Percentiles rank a stretch among this genome's conserved stretches.
Evolutionary conservation across 1,139 yeast genomes (phyloP).

Genomic region (Pneumocystis jirovecii): DNA sequence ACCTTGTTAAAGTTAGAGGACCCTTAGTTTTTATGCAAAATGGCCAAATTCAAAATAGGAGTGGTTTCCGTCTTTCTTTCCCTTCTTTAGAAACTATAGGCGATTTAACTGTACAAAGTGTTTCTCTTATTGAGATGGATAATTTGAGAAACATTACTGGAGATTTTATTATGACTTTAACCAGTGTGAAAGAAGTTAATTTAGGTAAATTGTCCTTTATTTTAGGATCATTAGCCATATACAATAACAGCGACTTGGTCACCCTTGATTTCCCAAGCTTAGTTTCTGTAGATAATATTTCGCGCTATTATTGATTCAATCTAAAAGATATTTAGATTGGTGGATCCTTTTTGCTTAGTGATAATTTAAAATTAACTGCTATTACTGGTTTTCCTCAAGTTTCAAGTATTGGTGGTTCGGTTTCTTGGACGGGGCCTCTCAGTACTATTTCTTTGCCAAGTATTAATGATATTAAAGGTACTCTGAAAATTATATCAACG

Average conservation of each 20-base stretch:
- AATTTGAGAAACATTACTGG: constrained; percentile 59
- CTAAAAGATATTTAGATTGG: constrained; percentile 30
- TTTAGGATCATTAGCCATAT: constrained; percentile 71
- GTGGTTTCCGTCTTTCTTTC: constrained; percentile 54
- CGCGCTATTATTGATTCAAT: not conserved
- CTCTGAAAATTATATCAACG: constrained; percentile 62
- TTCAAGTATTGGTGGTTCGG: constrained; percentile 72
- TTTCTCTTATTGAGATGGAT: constrained; percentile 54
- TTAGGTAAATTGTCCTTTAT: constrained; percentile 23
- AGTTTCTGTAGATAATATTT: constrained; percentile 64
- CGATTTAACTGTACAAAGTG: constrained; percentile 69
- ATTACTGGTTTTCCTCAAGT: constrained; percentile 64
- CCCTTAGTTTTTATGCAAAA: not conserved
- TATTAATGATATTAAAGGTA: constrained; percentile 74
- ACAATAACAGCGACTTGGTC: constrained; percentile 57
- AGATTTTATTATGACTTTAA: constrained; percentile 58
- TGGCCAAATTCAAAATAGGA: constrained; percentile 38
- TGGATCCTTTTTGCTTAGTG: constrained; percentile 73
- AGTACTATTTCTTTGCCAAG: constrained; percentile 59
- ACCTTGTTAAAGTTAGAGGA: not conserved
- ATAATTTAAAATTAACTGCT: constrained; percentile 55
- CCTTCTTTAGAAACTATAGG: constrained; percentile 69
- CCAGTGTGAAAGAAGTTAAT: constrained; percentile 40
- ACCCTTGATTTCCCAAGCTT: constrained; percentile 56
- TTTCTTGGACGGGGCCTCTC: constrained; percentile 65